phyloP scores from a whole-genome alignment of 2,329 filamentous ascomycete species.

The Pseudogymnoascus sp. region DNA sequence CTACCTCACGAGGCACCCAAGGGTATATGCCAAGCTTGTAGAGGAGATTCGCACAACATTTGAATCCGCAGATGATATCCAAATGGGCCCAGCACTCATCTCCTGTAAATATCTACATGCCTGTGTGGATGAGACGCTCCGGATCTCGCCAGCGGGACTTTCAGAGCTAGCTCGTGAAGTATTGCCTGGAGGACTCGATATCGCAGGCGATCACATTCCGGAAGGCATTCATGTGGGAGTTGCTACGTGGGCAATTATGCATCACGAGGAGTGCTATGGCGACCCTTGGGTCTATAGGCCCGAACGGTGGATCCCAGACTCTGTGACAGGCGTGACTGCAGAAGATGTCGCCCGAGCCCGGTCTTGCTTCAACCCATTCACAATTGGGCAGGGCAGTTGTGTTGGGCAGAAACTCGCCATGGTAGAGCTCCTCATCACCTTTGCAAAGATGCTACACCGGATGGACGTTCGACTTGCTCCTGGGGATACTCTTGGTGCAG shows the following conservation, averaged over 20 bases:
- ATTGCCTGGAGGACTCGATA: not conserved
- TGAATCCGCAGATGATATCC: conserved; percentile 26
- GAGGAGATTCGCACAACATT: conserved; percentile 30
- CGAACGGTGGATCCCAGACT: conserved; percentile 16
- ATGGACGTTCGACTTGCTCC: conserved; percentile 10
- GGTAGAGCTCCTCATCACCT: conserved; percentile 12
- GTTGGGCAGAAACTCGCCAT: conserved; percentile 14
- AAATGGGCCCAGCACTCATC: not conserved
- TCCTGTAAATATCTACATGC: conserved; percentile 30
- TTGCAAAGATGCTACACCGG: conserved; percentile 5
- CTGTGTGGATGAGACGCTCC: conserved; percentile 37
- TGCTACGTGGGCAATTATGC: not conserved
- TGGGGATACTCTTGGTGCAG: not conserved
- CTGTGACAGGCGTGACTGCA: conserved; percentile 9
- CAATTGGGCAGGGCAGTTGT: conserved; percentile 12
- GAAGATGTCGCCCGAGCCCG: conserved; percentile 12
- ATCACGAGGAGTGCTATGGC: not conserved
- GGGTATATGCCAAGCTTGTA: conserved; percentile 21
- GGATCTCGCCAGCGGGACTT: conserved; percentile 30
- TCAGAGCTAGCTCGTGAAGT: not conserved
- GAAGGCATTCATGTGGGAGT: not conserved
- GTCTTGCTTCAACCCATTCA: conserved; percentile 12
- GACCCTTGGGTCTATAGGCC: conserved; percentile 11
- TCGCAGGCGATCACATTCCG: not conserved
- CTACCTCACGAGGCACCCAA: conserved; percentile 27